Evolutionary conservation across 495 filamentous ascomycete genomes (phyloP).

Genomic region (Penicillium roqueforti): DNA sequence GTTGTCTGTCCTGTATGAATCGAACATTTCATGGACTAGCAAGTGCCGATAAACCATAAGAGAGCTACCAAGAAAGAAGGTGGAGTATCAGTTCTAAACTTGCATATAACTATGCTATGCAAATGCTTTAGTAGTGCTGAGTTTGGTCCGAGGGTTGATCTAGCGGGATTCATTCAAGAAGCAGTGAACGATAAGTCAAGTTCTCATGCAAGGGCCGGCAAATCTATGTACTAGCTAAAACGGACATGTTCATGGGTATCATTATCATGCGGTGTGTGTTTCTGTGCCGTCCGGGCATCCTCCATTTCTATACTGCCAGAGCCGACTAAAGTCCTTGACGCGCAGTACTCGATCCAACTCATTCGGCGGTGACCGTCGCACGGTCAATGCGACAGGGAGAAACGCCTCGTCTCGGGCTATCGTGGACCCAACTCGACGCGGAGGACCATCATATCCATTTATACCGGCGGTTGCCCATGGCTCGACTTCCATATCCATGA

Average conservation of each 20-base stretch:
- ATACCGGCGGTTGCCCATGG: not conserved
- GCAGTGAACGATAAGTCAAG: not conserved
- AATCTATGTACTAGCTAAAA: not conserved
- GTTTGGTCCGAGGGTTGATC: not conserved
- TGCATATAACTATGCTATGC: no score
- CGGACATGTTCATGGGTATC: not conserved
- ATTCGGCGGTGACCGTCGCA: not conserved
- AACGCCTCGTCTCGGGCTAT: conserved; percentile 7
- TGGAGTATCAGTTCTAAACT: no score
- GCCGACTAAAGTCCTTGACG: conserved; percentile 65
- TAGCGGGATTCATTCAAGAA: not conserved
- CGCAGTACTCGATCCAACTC: conserved; percentile 19
- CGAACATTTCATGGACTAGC: no score
- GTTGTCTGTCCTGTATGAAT: no score
- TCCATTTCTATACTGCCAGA: conserved; percentile 74
- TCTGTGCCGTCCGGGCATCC: conserved; percentile 38
- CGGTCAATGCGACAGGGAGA: not conserved
- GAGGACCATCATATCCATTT: not conserved
- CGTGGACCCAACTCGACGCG: conserved; percentile 4
- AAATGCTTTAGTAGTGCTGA: not conserved
- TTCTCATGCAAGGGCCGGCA: no score
- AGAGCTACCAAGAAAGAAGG: no score
- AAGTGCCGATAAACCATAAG: no score
- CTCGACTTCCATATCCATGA: conserved; percentile 35
- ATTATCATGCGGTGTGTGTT: not conserved